Conservation (phyloP, 441 rosid species). For the Erodium chrysanthum region DNA sequence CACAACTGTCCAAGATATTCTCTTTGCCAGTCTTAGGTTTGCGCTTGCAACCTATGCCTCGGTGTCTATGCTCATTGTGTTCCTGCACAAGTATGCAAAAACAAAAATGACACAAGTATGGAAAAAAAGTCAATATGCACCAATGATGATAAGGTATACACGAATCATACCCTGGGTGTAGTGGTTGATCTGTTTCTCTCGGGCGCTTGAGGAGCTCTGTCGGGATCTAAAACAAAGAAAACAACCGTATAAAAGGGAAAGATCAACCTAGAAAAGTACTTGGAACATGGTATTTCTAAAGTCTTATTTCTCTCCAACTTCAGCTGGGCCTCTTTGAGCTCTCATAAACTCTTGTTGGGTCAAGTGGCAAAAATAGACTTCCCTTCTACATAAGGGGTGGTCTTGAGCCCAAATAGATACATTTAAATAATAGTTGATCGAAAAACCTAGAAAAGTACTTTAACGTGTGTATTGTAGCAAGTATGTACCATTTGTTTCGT, state of each 20-base stretch:
- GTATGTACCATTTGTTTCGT: constrained; percentile 16
- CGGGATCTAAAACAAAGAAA: neutral
- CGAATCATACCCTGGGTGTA: neutral
- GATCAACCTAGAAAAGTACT: no score
- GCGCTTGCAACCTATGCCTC: constrained; percentile 19
- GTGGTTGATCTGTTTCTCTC: neutral
- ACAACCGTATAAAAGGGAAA: neutral
- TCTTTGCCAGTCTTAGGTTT: constrained; percentile 21
- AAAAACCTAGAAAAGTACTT: neutral
- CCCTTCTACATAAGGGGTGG: no score
- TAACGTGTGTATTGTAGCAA: neutral
- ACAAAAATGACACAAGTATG: neutral
- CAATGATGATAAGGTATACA: no score
- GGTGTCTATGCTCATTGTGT: constrained; percentile 15
- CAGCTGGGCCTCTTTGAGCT: no score
- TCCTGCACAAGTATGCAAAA: constrained; percentile 13
- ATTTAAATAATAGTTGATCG: neutral
- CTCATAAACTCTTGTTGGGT: no score
- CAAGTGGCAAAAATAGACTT: no score
- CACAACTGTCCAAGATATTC: constrained; percentile 15
- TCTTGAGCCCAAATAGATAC: no score
- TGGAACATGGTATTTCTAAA: no score
- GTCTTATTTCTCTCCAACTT: no score
- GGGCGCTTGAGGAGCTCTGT: neutral
- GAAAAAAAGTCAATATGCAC: neutral